Evolutionary conservation across 441 rosid genomes (phyloP).

Genomic region (Francoa sonchifolia): DNA sequence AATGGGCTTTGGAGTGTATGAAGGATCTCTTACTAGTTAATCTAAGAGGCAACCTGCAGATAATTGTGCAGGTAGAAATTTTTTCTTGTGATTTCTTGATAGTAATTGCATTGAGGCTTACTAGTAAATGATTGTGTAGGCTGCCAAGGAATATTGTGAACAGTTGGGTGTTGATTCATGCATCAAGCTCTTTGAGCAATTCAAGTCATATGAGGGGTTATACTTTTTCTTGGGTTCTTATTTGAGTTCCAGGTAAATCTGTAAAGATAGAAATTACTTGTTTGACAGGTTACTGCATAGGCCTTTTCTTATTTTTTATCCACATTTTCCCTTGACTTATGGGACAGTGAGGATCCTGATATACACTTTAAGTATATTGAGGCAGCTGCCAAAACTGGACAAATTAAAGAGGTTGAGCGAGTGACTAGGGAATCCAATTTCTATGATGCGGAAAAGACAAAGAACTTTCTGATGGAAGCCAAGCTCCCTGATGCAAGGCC

Average conservation of each 20-base stretch:
- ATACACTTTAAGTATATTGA: slow-evolving; percentile 93
- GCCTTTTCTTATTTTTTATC: background rate
- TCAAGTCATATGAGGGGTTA: slow-evolving; percentile 93
- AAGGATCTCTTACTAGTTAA: slow-evolving; percentile 15
- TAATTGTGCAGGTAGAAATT: slow-evolving; percentile 17
- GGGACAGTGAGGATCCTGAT: slow-evolving; percentile 81
- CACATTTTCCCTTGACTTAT: slow-evolving; percentile 2
- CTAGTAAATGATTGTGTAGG: slow-evolving; percentile 27
- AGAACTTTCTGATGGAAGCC: slow-evolving; percentile 92
- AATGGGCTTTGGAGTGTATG: slow-evolving; percentile 21
- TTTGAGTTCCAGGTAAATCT: slow-evolving; percentile 75
- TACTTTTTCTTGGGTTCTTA: slow-evolving; percentile 94
- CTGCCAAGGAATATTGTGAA: slow-evolving; percentile 31
- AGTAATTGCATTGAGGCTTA: slow-evolving; percentile 11
- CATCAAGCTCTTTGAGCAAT: slow-evolving; percentile 65
- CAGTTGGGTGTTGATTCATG: slow-evolving; percentile 65
- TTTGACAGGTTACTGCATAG: background rate
- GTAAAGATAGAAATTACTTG: background rate
- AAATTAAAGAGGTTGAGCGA: slow-evolving; percentile 96
- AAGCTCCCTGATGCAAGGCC: slow-evolving; percentile 90
- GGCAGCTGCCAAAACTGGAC: slow-evolving; percentile 95
- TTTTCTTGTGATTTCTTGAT: slow-evolving; percentile 5
- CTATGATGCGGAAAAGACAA: slow-evolving; percentile 90
- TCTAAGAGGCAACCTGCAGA: slow-evolving; percentile 21
- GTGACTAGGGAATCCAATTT: slow-evolving; percentile 93